Percentiles rank a stretch among this genome's conserved stretches.
phyloP scores from a whole-genome alignment of 768 basidiomycete species.

The Podaxis rugospora region DNA sequence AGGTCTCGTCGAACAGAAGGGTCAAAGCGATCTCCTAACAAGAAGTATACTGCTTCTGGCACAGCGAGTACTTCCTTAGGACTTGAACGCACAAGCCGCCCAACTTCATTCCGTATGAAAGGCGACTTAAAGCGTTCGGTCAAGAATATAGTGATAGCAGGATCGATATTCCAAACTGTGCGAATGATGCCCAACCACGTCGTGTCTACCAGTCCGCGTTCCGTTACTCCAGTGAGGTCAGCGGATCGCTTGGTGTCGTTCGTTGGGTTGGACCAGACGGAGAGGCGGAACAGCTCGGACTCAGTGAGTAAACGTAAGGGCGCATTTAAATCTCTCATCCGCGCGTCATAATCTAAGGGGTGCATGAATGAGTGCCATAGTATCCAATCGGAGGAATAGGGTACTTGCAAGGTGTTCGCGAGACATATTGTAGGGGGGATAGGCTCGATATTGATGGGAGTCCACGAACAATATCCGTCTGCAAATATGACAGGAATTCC shows the following conservation, averaged over 20 bases:
- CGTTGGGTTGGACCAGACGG: constrained; percentile 87
- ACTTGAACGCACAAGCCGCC: constrained; percentile 66
- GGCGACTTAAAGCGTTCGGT: constrained; percentile 83
- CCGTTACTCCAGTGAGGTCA: constrained; percentile 48
- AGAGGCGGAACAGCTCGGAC: constrained; percentile 82
- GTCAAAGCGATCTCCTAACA: constrained; percentile 73
- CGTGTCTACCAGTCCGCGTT: constrained; percentile 58
- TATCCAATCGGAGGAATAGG: not conserved
- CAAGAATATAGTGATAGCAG: constrained; percentile 78
- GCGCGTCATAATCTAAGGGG: constrained; percentile 47
- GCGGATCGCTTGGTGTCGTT: constrained; percentile 68
- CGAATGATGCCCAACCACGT: constrained; percentile 67
- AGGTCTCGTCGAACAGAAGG: constrained; percentile 57
- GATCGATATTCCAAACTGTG: constrained; percentile 77
- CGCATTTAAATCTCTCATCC: constrained; percentile 63
- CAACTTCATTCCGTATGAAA: constrained; percentile 66
- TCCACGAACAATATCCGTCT: constrained; percentile 66
- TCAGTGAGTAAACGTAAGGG: constrained; percentile 84
- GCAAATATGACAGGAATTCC: constrained; percentile 77
- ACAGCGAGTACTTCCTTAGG: constrained; percentile 66
- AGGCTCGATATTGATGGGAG: constrained; percentile 57
- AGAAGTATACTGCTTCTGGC: constrained; percentile 76
- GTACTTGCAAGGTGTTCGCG: constrained; percentile 37
- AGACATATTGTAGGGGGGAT: constrained; percentile 42
- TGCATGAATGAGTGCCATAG: not conserved